Evolutionary conservation across 1,284 basidiomycete species (phyloP), one percentile per base, ranked within the genome.

Genomic region (Sporisorium reilianum): DNA sequence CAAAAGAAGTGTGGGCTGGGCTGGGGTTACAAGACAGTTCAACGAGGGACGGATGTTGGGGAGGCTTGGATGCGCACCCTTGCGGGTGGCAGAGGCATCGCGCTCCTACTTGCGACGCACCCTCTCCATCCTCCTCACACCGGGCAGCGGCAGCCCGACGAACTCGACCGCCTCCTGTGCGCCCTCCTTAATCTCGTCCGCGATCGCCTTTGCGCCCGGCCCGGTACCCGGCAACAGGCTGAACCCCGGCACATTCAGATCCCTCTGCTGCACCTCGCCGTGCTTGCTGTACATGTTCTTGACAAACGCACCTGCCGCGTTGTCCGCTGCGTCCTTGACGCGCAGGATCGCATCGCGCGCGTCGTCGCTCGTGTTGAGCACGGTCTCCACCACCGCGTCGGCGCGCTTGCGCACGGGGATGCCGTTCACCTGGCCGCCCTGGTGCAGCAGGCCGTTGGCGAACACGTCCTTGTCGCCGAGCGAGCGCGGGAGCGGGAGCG

Each of bases 221-320:
- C 72, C 72, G 1, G 63, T 20, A 16, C 72, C 72, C 6, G 72
- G 72, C 5, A 75, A 46, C 20, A 75, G 14, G 40, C 38, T 48
- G 45, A 53, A 59, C 8, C 59, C 34, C 10, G 72, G 64, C 3
- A 75, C 4, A 55, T 32, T 55, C 20, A 67, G 26, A 18, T 63
- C 40, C 48, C 59, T 66, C 25, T 32, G 50, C 54, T 59, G 7
- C 2, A 64, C 49, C 36, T 69, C 55, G n/a, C 50, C 55, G 20
- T 59, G 53, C 25, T 73, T 59, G 25, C 46, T 46, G 61, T 75
- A 75, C 57, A 75, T 57, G 62, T 63, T 69, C 71, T 75, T 75
- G 55, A 61, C 63, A 57, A 75, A 75, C 8, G 38, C 50, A 5
- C 63, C 64, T 0, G 62, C 54, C 8, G 63, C 66, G 38, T 65